Percentiles rank a stretch among this genome's conserved stretches.
Evolutionary conservation across 768 basidiomycete species (phyloP).

Genomic region (Serendipita sp.): DNA sequence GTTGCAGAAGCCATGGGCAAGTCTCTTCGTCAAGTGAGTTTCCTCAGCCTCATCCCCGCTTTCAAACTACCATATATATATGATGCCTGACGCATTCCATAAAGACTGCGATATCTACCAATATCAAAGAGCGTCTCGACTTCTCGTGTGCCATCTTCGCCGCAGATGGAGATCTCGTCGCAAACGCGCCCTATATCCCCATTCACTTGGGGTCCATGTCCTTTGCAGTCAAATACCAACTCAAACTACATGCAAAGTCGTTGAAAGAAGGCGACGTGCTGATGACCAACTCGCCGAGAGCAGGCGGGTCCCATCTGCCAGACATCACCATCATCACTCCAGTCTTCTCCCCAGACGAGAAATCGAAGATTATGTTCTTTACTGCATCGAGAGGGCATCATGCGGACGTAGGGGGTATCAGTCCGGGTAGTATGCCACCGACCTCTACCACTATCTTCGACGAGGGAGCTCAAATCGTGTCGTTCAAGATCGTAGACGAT

Average conservation of each 20-base stretch:
- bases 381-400: conserved; percentile 90
- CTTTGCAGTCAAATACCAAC: conserved; percentile 83
- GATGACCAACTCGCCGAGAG: conserved; percentile 80
- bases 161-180: conserved; percentile 85
- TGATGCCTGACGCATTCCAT: not conserved
- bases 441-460: conserved; percentile 82
- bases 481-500: conserved; percentile 77
- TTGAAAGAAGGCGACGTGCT: conserved; percentile 84
- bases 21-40: conserved; percentile 37
- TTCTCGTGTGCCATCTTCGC: conserved; percentile 91
- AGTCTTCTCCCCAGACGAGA: conserved; percentile 44
- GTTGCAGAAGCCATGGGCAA: conserved; percentile 93
- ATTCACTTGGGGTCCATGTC: conserved; percentile 82
- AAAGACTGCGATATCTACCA: conserved; percentile 47
- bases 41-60: not conserved
- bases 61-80: not conserved
- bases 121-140: conserved; percentile 91
- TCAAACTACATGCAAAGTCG: conserved; percentile 50
- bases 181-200: conserved; percentile 84
- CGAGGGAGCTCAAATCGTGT: conserved; percentile 81
- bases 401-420: conserved; percentile 83
- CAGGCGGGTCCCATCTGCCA: conserved; percentile 72
- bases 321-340: conserved; percentile 93
- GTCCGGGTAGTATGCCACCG: conserved; percentile 78
- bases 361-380: conserved; percentile 70